Percentiles rank a stretch among this genome's conserved stretches.
Conservation (phyloP, 2,329 filamentous ascomycete genomes). For the Ploettnerulaceae sp. region DNA sequence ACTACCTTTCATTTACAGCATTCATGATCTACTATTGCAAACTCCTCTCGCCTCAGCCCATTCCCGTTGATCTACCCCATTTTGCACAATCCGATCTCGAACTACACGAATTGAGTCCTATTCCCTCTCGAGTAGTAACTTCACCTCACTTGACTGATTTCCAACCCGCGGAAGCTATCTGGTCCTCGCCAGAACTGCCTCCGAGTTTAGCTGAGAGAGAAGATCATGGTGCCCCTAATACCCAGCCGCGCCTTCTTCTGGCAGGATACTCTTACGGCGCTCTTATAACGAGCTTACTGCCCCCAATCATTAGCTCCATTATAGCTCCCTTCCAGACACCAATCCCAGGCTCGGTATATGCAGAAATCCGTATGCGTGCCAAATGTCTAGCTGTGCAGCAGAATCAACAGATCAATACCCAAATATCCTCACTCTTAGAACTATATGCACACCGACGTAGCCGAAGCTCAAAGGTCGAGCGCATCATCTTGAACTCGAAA, state of each 20-base stretch:
- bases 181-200: not conserved
- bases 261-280: slow-evolving; percentile 91
- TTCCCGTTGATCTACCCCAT: slow-evolving; percentile 7
- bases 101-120: slow-evolving; percentile 21
- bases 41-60: slow-evolving; percentile 33
- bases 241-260: slow-evolving; percentile 47
- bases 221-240: not conserved
- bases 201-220: slow-evolving; percentile 1
- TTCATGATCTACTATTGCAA: slow-evolving; percentile 73
- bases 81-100: slow-evolving; percentile 20
- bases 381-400: slow-evolving; percentile 62
- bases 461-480: slow-evolving; percentile 21
- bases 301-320: slow-evolving; percentile 41
- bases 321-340: slow-evolving; percentile 52
- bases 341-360: slow-evolving; percentile 53
- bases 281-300: slow-evolving; percentile 70
- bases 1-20: slow-evolving; percentile 78
- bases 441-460: slow-evolving; percentile 13
- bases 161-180: not conserved
- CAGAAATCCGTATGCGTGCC: slow-evolving; percentile 68
- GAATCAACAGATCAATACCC: slow-evolving; percentile 33
- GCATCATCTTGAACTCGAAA: slow-evolving; percentile 16
- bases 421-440: slow-evolving; percentile 18
- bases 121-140: slow-evolving; percentile 25
- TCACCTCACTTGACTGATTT: slow-evolving; percentile 13